phyloP scores from a whole-genome alignment of 2,329 filamentous ascomycete species.

The Lithohypha guttulata region DNA sequence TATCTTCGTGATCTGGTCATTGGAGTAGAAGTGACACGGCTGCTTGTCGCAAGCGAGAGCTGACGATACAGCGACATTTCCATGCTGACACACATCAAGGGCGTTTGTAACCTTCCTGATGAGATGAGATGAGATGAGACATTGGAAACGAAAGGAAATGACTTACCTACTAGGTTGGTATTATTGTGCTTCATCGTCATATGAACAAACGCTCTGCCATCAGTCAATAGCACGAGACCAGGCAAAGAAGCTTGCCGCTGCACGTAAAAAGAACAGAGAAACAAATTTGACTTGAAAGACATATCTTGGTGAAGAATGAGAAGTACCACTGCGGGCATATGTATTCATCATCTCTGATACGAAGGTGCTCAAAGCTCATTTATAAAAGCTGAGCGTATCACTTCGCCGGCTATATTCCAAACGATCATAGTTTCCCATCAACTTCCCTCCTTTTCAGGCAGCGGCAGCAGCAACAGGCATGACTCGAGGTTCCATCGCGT shows the following conservation, averaged over 20 bases:
- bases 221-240: neutral
- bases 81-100: too few relatives aligned
- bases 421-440: neutral
- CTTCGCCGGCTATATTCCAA: neutral
- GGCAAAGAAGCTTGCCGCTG: too few relatives aligned
- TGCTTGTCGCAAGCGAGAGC: too few relatives aligned
- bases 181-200: too few relatives aligned
- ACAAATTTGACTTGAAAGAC: neutral
- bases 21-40: too few relatives aligned
- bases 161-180: too few relatives aligned
- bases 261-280: neutral
- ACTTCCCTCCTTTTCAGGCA: slow-evolving; percentile 5
- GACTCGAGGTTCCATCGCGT: slow-evolving; percentile 10
- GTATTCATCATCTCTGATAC: slow-evolving; percentile 87
- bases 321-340: slow-evolving; percentile 40
- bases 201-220: neutral
- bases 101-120: too few relatives aligned
- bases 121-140: too few relatives aligned
- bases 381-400: neutral
- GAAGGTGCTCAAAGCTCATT: slow-evolving; percentile 54
- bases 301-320: slow-evolving; percentile 1
- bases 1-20: too few relatives aligned
- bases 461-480: slow-evolving; percentile 19
- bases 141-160: too few relatives aligned
- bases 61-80: too few relatives aligned